Conservation (phyloP, 2,329 filamentous ascomycete species). For the Scedosporium minutisporum region DNA sequence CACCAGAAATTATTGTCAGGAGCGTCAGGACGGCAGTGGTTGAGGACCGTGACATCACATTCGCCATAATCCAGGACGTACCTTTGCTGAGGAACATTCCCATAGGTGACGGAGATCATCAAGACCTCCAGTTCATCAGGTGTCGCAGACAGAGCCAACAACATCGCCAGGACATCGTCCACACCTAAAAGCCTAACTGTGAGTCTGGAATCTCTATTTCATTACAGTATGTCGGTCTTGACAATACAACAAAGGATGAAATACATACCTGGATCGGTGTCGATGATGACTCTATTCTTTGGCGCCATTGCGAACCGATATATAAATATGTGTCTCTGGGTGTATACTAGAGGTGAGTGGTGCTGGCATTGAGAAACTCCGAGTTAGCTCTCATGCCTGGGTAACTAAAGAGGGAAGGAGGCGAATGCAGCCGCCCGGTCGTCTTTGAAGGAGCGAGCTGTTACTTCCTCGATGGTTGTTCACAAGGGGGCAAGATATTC, state of each 20-base stretch:
- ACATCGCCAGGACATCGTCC: slow-evolving; percentile 82
- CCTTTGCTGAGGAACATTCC: slow-evolving; percentile 83
- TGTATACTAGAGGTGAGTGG: too few relatives aligned
- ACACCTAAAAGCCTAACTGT: slow-evolving; percentile 45
- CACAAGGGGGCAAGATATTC: too few relatives aligned
- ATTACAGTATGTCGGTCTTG: neutral
- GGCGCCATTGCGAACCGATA: slow-evolving; percentile 43
- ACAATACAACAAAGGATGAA: neutral
- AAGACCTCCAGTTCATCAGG: slow-evolving; percentile 78
- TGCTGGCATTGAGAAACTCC: neutral
- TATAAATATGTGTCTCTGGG: neutral
- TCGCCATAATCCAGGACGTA: slow-evolving; percentile 23
- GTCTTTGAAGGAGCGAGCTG: too few relatives aligned
- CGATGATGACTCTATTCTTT: slow-evolving; percentile 73
- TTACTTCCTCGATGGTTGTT: too few relatives aligned
- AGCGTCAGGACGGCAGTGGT: neutral
- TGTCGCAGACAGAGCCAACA: slow-evolving; percentile 73
- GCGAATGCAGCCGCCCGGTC: too few relatives aligned
- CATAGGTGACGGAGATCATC: slow-evolving; percentile 83
- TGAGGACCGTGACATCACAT: neutral
- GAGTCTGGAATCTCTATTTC: neutral
- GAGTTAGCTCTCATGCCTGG: too few relatives aligned
- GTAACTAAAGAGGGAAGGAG: too few relatives aligned
- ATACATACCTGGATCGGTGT: slow-evolving; percentile 73
- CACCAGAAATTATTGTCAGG: too few relatives aligned